Percentiles rank a stretch among this genome's conserved stretches.
Evolutionary conservation across 441 rosid genomes (phyloP).

Genomic region (Arabidopsis lyrata): DNA sequence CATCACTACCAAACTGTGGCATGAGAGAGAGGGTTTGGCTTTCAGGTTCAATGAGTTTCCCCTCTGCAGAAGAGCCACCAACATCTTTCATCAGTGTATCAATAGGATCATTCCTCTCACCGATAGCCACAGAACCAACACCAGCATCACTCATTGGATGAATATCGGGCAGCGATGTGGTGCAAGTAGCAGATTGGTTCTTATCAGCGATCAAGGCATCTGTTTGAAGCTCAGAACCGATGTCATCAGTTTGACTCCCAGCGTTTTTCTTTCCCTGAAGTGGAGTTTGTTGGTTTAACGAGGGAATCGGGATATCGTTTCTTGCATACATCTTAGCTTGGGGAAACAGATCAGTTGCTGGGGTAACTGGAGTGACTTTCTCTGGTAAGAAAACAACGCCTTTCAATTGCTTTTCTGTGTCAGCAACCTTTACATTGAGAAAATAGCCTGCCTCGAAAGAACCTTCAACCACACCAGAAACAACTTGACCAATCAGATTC

Average conservation of each 20-base stretch:
- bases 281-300: conserved; percentile 27
- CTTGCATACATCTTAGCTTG: conserved; percentile 69
- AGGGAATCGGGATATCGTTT: conserved; percentile 56
- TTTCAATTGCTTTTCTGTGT: conserved; percentile 58
- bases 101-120: conserved; percentile 24
- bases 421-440: conserved; percentile 69
- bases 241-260: conserved; percentile 47
- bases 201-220: background rate
- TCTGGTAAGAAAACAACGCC: conserved; percentile 82
- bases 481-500: conserved; percentile 68
- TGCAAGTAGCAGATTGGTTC: conserved; percentile 28
- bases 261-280: conserved; percentile 34
- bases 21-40: conserved; percentile 43
- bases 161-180: background rate
- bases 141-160: conserved; percentile 33
- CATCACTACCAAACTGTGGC: conserved; percentile 38
- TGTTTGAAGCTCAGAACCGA: conserved; percentile 24
- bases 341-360: conserved; percentile 80
- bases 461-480: conserved; percentile 84
- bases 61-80: conserved; percentile 38
- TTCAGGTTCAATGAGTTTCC: conserved; percentile 27
- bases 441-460: conserved; percentile 87
- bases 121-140: conserved; percentile 20
- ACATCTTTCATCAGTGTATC: conserved; percentile 42
- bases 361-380: conserved; percentile 59